These are phyloP conservation scores for Adansonia digitata DNA, from an alignment of 345 rosid species.

Conservation along the genomic window DNA sequence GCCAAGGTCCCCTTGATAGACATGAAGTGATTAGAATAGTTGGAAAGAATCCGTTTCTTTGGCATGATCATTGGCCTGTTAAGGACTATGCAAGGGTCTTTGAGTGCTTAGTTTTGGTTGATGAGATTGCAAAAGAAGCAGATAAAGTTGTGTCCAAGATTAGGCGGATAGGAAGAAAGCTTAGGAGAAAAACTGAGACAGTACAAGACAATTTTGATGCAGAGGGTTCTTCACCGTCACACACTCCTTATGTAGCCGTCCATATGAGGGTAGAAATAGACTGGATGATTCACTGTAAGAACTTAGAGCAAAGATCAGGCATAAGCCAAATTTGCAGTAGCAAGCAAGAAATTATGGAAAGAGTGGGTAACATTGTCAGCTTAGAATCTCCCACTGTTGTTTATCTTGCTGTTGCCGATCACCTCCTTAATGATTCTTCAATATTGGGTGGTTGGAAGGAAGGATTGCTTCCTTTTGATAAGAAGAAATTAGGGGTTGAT, in stretches of 20 bases:
- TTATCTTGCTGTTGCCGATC: conserved; percentile 87
- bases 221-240: conserved; percentile 1
- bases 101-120: conserved; percentile 76
- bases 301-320: conserved; percentile 61
- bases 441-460: conserved; percentile 71
- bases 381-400: conserved; percentile 53
- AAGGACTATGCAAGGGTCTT: conserved; percentile 79
- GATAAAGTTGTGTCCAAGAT: conserved; percentile 70
- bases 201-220: background rate
- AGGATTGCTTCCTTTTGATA: conserved; percentile 71
- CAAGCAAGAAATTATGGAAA: conserved; percentile 64
- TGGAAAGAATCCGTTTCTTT: conserved; percentile 87
- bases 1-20: conserved; percentile 38
- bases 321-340: conserved; percentile 79
- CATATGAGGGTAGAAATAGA: conserved; percentile 98
- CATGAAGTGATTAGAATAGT: conserved; percentile 60
- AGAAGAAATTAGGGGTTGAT: conserved; percentile 76
- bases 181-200: conserved; percentile 19
- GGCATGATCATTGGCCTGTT: conserved; percentile 99
- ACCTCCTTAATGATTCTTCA: conserved; percentile 71
- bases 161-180: conserved; percentile 48
- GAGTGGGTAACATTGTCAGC: conserved; percentile 64
- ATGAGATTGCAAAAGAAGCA: conserved; percentile 69
- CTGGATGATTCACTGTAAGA: conserved; percentile 98
- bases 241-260: conserved; percentile 62